Evolutionary conservation across 2,329 filamentous ascomycete genomes (phyloP).

Genomic region (Zymoseptoria pseudotritici): DNA sequence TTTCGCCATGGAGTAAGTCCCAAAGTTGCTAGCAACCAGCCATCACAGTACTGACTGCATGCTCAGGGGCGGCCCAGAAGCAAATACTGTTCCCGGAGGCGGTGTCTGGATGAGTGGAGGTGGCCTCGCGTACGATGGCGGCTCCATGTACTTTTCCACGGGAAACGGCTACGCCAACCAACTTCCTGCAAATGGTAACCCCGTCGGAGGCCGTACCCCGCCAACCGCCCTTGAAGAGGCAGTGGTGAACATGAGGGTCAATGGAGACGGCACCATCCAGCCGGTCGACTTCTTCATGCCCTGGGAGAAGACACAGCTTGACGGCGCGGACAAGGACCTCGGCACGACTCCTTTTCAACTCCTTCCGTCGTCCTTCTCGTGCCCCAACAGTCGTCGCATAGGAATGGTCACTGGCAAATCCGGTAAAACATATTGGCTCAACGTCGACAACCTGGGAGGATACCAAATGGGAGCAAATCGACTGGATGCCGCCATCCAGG

Average conservation of each 20-base stretch:
- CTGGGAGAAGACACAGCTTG: slow-evolving; percentile 6
- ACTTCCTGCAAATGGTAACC: slow-evolving; percentile 3
- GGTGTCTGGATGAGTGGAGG: slow-evolving; percentile 8
- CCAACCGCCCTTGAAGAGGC: slow-evolving; percentile 6
- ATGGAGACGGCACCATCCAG: slow-evolving; percentile 1
- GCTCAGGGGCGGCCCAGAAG: background rate
- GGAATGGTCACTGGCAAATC: slow-evolving; percentile 8
- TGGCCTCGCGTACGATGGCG: slow-evolving; percentile 7
- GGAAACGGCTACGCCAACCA: slow-evolving; percentile 6
- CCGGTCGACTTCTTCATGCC: slow-evolving; percentile 9
- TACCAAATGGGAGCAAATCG: slow-evolving; percentile 6
- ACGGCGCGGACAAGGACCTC: slow-evolving; percentile 8
- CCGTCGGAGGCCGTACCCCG: slow-evolving; percentile 4
- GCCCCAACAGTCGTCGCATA: slow-evolving; percentile 3
- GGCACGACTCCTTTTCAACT: slow-evolving; percentile 6
- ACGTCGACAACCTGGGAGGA: slow-evolving; percentile 6
- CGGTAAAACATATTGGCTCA: slow-evolving; percentile 5
- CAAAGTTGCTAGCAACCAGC: background rate
- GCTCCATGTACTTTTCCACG: slow-evolving; percentile 7
- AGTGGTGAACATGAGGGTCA: slow-evolving; percentile 3
- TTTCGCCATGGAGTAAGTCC: slow-evolving; percentile 1
- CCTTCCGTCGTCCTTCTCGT: slow-evolving; percentile 4
- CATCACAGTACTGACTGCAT: background rate
- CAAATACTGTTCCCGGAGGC: slow-evolving; percentile 3
- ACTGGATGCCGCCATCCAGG: slow-evolving; percentile 7